phyloP scores from a whole-genome alignment of 2,329 filamentous ascomycete species.

The Fusarium sp. region DNA sequence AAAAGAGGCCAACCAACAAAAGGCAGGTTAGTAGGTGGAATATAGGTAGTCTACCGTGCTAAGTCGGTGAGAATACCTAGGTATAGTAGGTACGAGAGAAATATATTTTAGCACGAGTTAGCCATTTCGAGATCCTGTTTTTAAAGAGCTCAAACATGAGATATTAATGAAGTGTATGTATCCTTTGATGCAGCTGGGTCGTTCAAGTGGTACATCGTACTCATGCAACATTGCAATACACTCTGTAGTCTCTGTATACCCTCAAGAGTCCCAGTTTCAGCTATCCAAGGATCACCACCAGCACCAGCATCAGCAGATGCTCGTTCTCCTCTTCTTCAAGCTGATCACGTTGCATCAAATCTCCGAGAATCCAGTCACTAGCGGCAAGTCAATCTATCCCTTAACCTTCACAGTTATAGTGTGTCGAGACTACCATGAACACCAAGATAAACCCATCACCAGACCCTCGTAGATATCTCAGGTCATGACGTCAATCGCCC shows the following conservation, averaged over 20 bases:
- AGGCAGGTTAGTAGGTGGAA: neutral
- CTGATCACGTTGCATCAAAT: neutral
- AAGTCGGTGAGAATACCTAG: neutral
- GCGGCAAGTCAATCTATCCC: neutral
- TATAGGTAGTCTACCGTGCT: neutral
- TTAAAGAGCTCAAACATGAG: neutral
- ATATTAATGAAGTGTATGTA: no score
- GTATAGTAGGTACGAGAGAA: neutral
- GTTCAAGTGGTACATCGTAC: neutral
- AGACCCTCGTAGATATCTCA: conserved; percentile 9
- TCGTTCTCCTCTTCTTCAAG: neutral
- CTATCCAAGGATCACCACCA: conserved; percentile 21
- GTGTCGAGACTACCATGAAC: conserved; percentile 2
- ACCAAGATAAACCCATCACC: conserved; percentile 20
- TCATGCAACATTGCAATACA: neutral
- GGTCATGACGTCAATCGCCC: conserved; percentile 31
- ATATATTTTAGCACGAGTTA: neutral
- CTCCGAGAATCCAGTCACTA: neutral
- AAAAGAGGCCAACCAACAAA: neutral
- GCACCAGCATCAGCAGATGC: neutral
- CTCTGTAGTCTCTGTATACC: neutral
- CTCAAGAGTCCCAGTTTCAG: conserved; percentile 13
- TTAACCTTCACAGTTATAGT: neutral
- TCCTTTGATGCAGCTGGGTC: neutral
- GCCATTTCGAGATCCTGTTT: neutral